phyloP scores from a whole-genome alignment of 2,329 filamentous ascomycete genomes.

The Penicillium olsonii region DNA sequence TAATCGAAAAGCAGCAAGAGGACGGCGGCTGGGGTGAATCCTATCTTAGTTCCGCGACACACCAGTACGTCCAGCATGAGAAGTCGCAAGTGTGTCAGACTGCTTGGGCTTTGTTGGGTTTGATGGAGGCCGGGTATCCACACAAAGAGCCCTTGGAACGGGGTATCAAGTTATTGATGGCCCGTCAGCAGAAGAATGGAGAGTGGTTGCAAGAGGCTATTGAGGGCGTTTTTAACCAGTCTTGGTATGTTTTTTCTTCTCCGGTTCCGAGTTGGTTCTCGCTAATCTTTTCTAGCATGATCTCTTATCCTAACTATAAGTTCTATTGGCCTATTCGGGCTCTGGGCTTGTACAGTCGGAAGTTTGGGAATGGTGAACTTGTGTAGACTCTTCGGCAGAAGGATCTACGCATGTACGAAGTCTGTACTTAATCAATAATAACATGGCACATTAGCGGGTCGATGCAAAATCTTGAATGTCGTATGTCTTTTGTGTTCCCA shows the following conservation, averaged over 20 bases:
- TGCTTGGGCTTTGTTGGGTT: constrained; percentile 80
- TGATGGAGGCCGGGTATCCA: constrained; percentile 82
- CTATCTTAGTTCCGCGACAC: constrained; percentile 80
- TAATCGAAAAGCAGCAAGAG: constrained; percentile 77
- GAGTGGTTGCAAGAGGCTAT: constrained; percentile 96
- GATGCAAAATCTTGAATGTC: too few relatives aligned
- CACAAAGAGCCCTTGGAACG: constrained; percentile 70
- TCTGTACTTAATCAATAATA: too few relatives aligned
- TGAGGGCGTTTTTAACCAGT: constrained; percentile 98
- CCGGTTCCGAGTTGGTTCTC: neutral
- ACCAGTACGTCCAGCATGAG: constrained; percentile 73
- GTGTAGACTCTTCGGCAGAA: constrained; percentile 4
- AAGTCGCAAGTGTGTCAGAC: constrained; percentile 92
- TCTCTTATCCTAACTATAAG: constrained; percentile 99
- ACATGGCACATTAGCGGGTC: too few relatives aligned
- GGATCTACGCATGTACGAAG: too few relatives aligned
- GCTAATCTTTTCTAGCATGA: constrained; percentile 67
- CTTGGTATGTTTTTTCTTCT: constrained; percentile 63
- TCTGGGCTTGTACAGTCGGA: constrained; percentile 79
- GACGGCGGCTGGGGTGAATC: constrained; percentile 98
- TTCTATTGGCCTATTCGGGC: constrained; percentile 94
- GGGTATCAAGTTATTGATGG: constrained; percentile 79
- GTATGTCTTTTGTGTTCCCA: too few relatives aligned
- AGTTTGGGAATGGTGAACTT: constrained; percentile 67
- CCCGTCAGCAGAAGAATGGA: constrained; percentile 80